phyloP scores from a whole-genome alignment of 768 basidiomycete genomes.

The Pisolithus tinctorius region DNA sequence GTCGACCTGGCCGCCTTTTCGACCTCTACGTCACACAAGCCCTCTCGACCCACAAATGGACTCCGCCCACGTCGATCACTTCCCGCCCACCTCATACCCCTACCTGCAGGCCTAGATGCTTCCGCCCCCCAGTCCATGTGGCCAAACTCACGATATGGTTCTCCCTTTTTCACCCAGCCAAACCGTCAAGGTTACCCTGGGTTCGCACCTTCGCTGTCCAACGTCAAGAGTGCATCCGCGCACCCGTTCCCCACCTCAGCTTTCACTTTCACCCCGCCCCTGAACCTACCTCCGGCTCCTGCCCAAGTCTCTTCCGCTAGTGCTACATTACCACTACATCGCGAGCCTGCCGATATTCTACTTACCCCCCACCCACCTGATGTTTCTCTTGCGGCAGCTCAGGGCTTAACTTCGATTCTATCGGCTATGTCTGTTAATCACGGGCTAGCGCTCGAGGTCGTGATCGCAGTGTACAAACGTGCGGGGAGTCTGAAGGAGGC shows the following conservation, averaged over 20 bases:
- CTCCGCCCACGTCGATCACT: slow-evolving; percentile 14
- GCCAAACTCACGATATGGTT: neutral
- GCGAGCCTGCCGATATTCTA: neutral
- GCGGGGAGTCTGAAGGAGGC: slow-evolving; percentile 31
- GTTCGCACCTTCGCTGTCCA: neutral
- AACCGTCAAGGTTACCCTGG: neutral
- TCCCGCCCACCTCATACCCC: slow-evolving; percentile 5
- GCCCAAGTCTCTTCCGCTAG: neutral
- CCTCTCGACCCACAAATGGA: slow-evolving; percentile 3
- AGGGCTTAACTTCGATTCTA: slow-evolving; percentile 29
- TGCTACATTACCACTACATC: neutral
- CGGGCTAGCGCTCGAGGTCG: slow-evolving; percentile 35
- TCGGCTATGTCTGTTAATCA: slow-evolving; percentile 39
- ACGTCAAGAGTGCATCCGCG: neutral
- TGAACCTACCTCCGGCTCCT: neutral
- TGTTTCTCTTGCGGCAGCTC: slow-evolving; percentile 7
- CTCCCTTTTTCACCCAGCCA: neutral
- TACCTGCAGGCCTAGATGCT: neutral
- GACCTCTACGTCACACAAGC: slow-evolving; percentile 2
- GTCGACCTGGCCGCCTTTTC: slow-evolving; percentile 18
- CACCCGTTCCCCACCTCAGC: neutral
- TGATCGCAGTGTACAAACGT: slow-evolving; percentile 30
- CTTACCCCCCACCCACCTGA: slow-evolving; percentile 10
- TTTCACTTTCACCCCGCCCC: neutral
- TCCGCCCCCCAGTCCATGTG: neutral